phyloP scores from a whole-genome alignment of 495 filamentous ascomycete species.

The Lindgomyces ingoldianus region DNA sequence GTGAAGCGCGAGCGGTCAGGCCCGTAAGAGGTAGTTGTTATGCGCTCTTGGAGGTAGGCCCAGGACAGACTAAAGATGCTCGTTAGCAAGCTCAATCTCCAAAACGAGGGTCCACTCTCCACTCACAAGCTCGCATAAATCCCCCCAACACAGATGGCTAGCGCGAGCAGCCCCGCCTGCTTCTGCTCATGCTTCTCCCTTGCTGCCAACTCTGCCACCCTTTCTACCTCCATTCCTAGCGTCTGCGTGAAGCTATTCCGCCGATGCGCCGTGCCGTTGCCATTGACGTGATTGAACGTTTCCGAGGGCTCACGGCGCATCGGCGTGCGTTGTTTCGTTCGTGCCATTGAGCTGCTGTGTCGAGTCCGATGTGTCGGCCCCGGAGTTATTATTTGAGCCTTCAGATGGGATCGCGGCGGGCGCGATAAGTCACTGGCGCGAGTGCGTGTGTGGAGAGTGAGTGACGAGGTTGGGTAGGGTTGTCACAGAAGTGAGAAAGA shows the following conservation, averaged over 20 bases:
- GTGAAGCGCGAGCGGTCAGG: constrained; percentile 66
- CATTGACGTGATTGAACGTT: constrained; percentile 33
- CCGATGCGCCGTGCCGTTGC: constrained; percentile 15
- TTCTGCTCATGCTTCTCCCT: constrained; percentile 41
- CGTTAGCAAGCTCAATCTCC: not conserved
- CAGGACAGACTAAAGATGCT: constrained; percentile 72
- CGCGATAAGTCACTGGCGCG: too few species aligned
- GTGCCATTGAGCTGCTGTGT: constrained; percentile 29
- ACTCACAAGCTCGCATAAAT: constrained; percentile 95
- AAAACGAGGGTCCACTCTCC: not conserved
- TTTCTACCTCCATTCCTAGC: constrained; percentile 9
- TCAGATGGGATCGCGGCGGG: too few species aligned
- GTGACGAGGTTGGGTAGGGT: not conserved
- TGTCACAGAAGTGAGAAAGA: too few species aligned
- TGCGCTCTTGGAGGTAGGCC: constrained; percentile 95
- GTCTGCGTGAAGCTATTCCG: constrained; percentile 7
- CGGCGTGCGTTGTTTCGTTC: constrained; percentile 20
- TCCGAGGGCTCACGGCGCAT: constrained; percentile 37
- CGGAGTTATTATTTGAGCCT: too few species aligned
- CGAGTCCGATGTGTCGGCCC: not conserved
- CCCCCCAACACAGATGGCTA: constrained; percentile 83
- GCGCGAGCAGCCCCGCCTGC: constrained; percentile 63
- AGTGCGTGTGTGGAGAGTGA: not conserved
- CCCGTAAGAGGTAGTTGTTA: constrained; percentile 92
- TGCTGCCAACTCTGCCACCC: constrained; percentile 15